These are phyloP conservation scores for Fusarium sp. DNA, from an alignment of 2,329 filamentous ascomycete genomes.

Conservation along the genomic window DNA sequence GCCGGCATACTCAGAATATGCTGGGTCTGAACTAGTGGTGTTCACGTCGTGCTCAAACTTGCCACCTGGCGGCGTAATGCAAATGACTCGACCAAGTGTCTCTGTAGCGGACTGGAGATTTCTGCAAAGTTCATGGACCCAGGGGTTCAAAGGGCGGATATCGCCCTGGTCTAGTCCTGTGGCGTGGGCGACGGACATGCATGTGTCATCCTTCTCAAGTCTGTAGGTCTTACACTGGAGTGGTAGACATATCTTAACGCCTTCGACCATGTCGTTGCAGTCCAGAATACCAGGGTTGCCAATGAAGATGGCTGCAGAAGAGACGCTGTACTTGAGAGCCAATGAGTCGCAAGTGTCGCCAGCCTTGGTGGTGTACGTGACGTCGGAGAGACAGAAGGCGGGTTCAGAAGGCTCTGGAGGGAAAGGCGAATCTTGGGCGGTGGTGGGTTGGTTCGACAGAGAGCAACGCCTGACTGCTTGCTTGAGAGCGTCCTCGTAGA, in stretches of 20 bases:
- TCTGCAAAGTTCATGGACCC: not conserved
- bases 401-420: slow-evolving; percentile 1
- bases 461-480: slow-evolving; percentile 4
- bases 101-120: not conserved
- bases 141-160: not conserved
- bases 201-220: not conserved
- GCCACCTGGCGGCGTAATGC: not conserved
- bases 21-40: not conserved
- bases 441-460: not conserved
- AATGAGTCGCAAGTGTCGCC: slow-evolving; percentile 24
- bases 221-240: slow-evolving; percentile 20
- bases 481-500: slow-evolving; percentile 17
- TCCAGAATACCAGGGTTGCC: slow-evolving; percentile 17
- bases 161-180: not conserved
- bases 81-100: slow-evolving; percentile 4
- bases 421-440: slow-evolving; percentile 3
- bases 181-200: not conserved
- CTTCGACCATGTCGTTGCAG: slow-evolving; percentile 13
- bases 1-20: not conserved
- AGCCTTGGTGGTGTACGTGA: slow-evolving; percentile 7
- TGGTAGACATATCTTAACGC: slow-evolving; percentile 8
- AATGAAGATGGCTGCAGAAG: slow-evolving; percentile 19
- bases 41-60: not conserved
- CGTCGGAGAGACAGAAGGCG: slow-evolving; percentile 9
- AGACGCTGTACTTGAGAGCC: slow-evolving; percentile 24